Conservation (phyloP, 306 rosid genomes). For the Lagenaria siceraria region DNA sequence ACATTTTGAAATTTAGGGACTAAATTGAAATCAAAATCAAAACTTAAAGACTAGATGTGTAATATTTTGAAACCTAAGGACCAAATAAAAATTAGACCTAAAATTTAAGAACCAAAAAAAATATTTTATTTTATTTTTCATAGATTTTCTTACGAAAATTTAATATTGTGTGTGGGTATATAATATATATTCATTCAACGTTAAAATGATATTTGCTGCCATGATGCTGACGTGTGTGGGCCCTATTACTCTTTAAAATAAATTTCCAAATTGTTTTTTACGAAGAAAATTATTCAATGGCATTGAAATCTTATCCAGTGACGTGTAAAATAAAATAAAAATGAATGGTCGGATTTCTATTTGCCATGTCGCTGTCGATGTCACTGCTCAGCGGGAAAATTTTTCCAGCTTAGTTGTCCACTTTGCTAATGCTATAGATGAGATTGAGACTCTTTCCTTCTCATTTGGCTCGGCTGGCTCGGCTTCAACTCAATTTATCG, state of each 20-base stretch:
- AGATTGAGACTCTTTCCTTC: neutral
- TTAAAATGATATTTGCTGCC: neutral
- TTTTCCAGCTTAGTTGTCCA: neutral
- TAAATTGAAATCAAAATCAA: too few relatives aligned
- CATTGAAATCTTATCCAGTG: slow-evolving; percentile 30
- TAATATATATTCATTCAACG: neutral
- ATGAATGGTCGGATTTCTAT: neutral
- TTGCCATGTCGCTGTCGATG: slow-evolving; percentile 2
- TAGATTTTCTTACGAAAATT: too few relatives aligned
- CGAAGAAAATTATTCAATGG: neutral
- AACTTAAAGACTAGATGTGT: too few relatives aligned
- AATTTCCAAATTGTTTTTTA: neutral
- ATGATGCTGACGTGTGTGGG: neutral
- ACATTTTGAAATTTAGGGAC: too few relatives aligned
- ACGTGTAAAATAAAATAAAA: slow-evolving; percentile 5
- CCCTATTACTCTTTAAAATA: neutral
- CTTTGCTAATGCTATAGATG: too few relatives aligned
- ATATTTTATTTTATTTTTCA: too few relatives aligned
- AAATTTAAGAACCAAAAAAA: too few relatives aligned
- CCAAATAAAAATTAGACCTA: too few relatives aligned
- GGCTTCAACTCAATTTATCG: neutral
- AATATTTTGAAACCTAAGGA: too few relatives aligned
- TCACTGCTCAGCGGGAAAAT: neutral
- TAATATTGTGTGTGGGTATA: too few relatives aligned
- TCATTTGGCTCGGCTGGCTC: neutral